These are phyloP conservation scores for Pezicula radicicola DNA, from an alignment of 2,329 filamentous ascomycete genomes.

Conservation along the genomic window DNA sequence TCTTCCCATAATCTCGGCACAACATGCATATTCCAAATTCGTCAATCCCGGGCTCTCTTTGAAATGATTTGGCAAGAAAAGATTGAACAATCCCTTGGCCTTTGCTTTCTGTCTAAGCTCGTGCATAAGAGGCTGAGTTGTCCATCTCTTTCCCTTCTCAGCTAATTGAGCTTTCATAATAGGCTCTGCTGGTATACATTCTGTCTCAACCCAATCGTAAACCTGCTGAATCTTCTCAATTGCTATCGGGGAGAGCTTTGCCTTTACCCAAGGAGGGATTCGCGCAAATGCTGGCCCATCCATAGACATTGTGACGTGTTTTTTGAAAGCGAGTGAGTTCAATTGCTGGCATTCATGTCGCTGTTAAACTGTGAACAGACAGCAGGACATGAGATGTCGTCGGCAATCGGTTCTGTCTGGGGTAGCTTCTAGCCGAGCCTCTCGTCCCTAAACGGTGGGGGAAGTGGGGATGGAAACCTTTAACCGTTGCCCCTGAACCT, in stretches of 20 bases:
- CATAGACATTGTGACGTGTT: conserved; percentile 3
- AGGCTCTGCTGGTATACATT: conserved; percentile 39
- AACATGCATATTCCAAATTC: conserved; percentile 42
- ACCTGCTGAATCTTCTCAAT: conserved; percentile 39
- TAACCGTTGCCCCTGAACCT: conserved; percentile 4
- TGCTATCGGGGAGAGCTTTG: conserved; percentile 30
- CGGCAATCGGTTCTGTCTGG: background rate
- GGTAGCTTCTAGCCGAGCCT: background rate
- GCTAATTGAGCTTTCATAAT: conserved; percentile 37
- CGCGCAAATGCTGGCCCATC: conserved; percentile 33
- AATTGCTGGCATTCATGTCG: background rate
- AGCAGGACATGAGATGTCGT: background rate
- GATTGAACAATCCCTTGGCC: conserved; percentile 34
- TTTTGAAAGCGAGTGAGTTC: too few species aligned
- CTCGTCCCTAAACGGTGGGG: background rate
- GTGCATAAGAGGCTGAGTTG: conserved; percentile 36
- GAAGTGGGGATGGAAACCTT: conserved; percentile 5
- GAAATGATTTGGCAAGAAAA: conserved; percentile 38
- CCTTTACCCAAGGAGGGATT: conserved; percentile 37
- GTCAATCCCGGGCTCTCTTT: conserved; percentile 40
- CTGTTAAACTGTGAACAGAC: background rate
- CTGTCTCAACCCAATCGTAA: conserved; percentile 39
- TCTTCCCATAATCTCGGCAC: conserved; percentile 42
- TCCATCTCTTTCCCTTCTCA: conserved; percentile 30
- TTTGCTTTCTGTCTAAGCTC: conserved; percentile 40